Base-by-base conservation (phyloP, 2,329 filamentous ascomycete genomes). In the Colletotrichum sansevieriae region DNA sequence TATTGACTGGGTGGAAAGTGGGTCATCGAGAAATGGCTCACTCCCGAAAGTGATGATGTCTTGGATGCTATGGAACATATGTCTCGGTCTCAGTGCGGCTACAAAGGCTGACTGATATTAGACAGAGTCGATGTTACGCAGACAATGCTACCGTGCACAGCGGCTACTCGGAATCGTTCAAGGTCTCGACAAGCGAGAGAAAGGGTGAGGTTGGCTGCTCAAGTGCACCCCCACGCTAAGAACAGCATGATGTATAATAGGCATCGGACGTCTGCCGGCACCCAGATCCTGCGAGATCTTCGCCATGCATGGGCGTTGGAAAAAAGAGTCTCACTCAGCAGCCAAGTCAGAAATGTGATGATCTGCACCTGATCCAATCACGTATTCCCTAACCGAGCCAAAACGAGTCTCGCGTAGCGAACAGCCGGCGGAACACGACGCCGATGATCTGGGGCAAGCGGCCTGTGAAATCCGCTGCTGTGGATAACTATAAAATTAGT, bases 401-500 rank as follows among this genome's bases (percentile, higher is more conserved):
- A 5, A 12, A 5, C 12, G 39, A 11, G 13, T 25, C 41, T 47
- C 20, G 25, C 25, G 25, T 6, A 29, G 7, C 22, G 25, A 4
- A n/a, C 49, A 49, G 37, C 20, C 29, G 29, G 33, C 43, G 20
- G 35, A 52, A 52, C 49, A 33, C 22, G 22, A 29, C 22, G n/a
- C 49, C 49, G 56, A 59, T 35, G 25, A n/a, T 41, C 57, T 41
- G 57, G 57, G 33, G 57, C 41, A 25, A 13, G 55, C 41, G 1
- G 41, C 20, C 1, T 18, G 3, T 2, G 3, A n/a, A 22, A 46
- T 20, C 49, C 29, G 13, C 60, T 51, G 54, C 46, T 68, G 60
- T 35, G 60, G 65, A 20, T 61, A 68, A 47, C 46, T 39, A 46
- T 43, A 52, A 59, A 46, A 39, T 52, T 64, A 41, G 60, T 47